Conservation (phyloP, 495 filamentous ascomycete genomes). For the Cladorrhinum samala region DNA sequence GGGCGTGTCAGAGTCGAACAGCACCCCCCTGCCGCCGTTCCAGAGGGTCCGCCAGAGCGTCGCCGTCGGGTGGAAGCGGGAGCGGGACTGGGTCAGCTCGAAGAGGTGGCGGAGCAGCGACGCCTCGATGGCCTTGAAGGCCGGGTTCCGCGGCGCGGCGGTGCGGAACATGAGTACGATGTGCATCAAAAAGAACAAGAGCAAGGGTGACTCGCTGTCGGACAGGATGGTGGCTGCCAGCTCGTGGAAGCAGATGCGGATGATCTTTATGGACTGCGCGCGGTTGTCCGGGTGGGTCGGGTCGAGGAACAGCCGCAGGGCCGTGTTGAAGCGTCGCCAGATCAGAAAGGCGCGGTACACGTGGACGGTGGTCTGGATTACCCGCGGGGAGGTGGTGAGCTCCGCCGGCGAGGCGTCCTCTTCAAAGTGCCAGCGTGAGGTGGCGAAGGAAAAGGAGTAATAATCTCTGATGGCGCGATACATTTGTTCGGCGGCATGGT, state of each 20-base stretch:
- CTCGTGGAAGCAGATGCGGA: slow-evolving; percentile 13
- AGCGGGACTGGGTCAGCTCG: background rate
- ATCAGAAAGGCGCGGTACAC: background rate
- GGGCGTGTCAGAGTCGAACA: background rate
- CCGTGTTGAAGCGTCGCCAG: slow-evolving; percentile 8
- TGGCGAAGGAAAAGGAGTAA: slow-evolving; percentile 7
- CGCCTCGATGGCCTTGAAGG: background rate
- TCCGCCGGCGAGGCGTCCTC: background rate
- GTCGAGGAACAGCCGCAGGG: slow-evolving; percentile 4
- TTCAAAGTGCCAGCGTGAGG: slow-evolving; percentile 4
- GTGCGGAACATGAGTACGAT: slow-evolving; percentile 4
- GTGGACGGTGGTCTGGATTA: background rate
- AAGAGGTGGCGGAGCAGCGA: slow-evolving; percentile 2
- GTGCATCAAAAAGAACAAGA: slow-evolving; percentile 9
- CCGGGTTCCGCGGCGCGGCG: background rate
- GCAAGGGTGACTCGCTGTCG: background rate
- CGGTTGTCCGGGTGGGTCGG: background rate
- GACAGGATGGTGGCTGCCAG: slow-evolving; percentile 1
- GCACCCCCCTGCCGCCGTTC: background rate
- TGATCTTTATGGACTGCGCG: slow-evolving; percentile 4
- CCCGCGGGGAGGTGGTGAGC: background rate
- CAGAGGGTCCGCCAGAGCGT: slow-evolving; percentile 1
- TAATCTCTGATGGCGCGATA: slow-evolving; percentile 11
- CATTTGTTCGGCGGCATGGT: slow-evolving; percentile 4
- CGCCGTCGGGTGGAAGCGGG: background rate